Evolutionary conservation across 345 rosid genomes (phyloP).

Genomic region (Eucalyptus tenuipes): DNA sequence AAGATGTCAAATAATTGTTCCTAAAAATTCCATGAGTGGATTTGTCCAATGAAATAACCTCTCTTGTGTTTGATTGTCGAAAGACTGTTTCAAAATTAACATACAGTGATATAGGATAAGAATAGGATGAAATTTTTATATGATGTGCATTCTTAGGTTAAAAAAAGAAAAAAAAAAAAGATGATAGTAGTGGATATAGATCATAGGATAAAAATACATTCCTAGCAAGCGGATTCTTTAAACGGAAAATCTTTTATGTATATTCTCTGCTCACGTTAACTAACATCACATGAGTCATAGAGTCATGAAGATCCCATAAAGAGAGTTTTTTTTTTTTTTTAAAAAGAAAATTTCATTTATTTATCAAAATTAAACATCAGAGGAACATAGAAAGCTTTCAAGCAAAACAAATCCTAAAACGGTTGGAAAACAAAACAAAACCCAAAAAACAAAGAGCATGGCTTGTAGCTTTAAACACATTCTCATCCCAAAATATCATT

Average conservation of each 20-base stretch:
- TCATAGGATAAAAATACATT: not conserved
- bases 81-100: not conserved
- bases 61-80: not conserved
- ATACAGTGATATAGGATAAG: not conserved
- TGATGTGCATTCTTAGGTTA: not conserved
- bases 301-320: not conserved
- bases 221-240: not conserved
- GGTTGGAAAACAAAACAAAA: no score
- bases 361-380: no score
- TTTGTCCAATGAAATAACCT: not conserved
- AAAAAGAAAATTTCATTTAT: no score
- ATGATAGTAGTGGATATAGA: not conserved
- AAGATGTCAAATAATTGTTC: not conserved
- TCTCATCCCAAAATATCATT: no score
- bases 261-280: not conserved
- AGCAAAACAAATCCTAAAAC: no score
- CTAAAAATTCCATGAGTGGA: not conserved
- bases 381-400: no score
- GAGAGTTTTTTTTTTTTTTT: not conserved
- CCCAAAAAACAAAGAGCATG: no score
- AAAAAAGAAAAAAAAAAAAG: not conserved
- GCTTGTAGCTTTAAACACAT: no score
- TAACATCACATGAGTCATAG: not conserved
- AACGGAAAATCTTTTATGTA: not conserved
- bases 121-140: not conserved